Conservation (phyloP, 2,329 filamentous ascomycete species). For the Talaromyces sp. region DNA sequence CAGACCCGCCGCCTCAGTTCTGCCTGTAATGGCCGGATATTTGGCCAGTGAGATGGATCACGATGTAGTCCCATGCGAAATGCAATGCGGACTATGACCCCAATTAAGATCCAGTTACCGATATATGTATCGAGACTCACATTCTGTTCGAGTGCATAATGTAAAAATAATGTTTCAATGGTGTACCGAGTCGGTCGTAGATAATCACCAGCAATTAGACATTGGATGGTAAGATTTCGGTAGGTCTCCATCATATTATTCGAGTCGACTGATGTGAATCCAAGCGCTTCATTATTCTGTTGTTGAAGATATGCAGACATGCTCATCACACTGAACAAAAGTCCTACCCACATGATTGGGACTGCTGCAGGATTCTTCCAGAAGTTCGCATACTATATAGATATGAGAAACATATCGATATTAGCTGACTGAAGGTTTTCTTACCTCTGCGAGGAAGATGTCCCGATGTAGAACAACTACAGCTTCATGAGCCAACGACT, state of each 20-base stretch:
- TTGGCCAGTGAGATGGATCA: constrained; percentile 51
- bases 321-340: constrained; percentile 17
- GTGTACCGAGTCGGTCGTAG: constrained; percentile 13
- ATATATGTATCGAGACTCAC: constrained; percentile 11
- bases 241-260: constrained; percentile 9
- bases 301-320: constrained; percentile 17
- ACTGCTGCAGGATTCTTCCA: constrained; percentile 11
- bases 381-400: constrained; percentile 14
- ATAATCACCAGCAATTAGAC: constrained; percentile 17
- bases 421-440: background rate
- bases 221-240: constrained; percentile 17
- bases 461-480: constrained; percentile 10
- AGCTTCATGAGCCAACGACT: background rate
- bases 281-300: constrained; percentile 10
- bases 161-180: constrained; percentile 16
- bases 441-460: constrained; percentile 15
- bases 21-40: constrained; percentile 16
- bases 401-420: background rate
- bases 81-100: constrained; percentile 69
- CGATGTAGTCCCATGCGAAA: constrained; percentile 78
- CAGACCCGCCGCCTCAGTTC: constrained; percentile 18
- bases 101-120: constrained; percentile 64
- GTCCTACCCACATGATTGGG: constrained; percentile 19
- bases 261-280: background rate
- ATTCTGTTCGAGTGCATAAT: constrained; percentile 16